Base-by-base conservation (phyloP, 1,284 basidiomycete genomes). In the Cryptococcus hybrid region DNA sequence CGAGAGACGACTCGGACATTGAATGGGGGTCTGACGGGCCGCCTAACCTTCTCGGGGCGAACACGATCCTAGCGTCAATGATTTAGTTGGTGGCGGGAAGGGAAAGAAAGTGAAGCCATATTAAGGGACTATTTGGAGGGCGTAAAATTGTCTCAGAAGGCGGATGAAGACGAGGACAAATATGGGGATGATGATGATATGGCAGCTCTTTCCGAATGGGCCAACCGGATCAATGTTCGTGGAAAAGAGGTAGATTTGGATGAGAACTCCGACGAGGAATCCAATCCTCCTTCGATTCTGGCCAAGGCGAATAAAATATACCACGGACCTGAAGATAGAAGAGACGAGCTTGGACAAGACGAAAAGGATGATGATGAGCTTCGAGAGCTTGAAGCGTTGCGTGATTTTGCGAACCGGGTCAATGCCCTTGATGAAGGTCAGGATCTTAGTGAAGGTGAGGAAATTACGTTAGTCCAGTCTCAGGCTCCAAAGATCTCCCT, bases 11-110 rank as follows among this genome's bases (percentile, higher is more conserved):
- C 57, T 76, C 74, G 3, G 78, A 79, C 52, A 57, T 79, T 36
- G 76, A 79, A 9, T 79, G 78, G 78, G 78, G 78, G 11, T 73
- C 70, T 46, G 74, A 78, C 47, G 74, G 73, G 2, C 71, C 73
- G n/a, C 70, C 72, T 0, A 24, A 24, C 24, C 47, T 57, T 5
- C 45, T 46, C 3, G 42, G 30, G 62, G 60, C 3, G 52, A 57
- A n/a, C 53, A 55, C n/a, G 40, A 42, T 24, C 38, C 24, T 57
- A 37, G 7, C 51, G n/a, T 13, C 37, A 42, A 15, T 12, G 53
- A 40, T 13, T 42, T n/a, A 5, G 40, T 48, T 9, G 15, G 37
- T 9, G 56, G 43, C n/a, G 47, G 54, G 13, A 56, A 58, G 51
- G 44, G 63, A 56, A 4, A 59, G 65, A 69, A 12, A 68, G 73